Evolutionary conservation across 2,329 filamentous ascomycete genomes (phyloP), one percentile per base, ranked within the genome.

Genomic region (Lasiodiplodia sp.): DNA sequence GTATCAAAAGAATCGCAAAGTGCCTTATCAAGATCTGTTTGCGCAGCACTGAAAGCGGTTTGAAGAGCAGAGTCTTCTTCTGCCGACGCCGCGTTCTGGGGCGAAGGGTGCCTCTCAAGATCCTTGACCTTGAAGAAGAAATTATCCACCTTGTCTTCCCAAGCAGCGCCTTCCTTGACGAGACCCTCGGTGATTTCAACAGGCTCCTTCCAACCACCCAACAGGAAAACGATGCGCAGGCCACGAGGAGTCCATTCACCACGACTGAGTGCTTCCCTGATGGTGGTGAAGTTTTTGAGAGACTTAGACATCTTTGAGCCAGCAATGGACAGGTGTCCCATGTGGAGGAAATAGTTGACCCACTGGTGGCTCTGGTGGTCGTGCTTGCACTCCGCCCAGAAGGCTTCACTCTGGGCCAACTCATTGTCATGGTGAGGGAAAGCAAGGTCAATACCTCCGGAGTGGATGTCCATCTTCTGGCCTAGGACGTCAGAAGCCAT

Each of bases 291-390:
- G 79, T 97, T 98, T 83, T 98, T 97, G 68, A 98, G 82, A 18
- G 90, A 93, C 80, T 98, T 98, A 68, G 91, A 95, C 95, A 98
- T 98, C 79, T 98, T 98, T 25, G 90, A 93, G 0, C 95, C 94
- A 31, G 91, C 88, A 68, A 98, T 97, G 6, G 90, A 91, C 58
- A 97, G 82, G 78, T 98, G 95, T 0, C 95, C 95, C 91, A 96
- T 97, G 77, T 97, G 95, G 18, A 97, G 78, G 81, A 97, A 98
- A 81, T 97, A 97, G 77, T 96, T 97, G 63, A 97, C 92, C 95
- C 95, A 97, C 69, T 92, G 92, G 53, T 83, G 80, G 3, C 53
- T 57, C 38, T 72, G 72, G 14, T 78, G 73, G 66, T 83, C 81
- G 53, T 82, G 78, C 18, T 81, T 78, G 3, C 76, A 76, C 51